Conservation (phyloP, 805 yeast species). For the Candida rishiriensis region DNA sequence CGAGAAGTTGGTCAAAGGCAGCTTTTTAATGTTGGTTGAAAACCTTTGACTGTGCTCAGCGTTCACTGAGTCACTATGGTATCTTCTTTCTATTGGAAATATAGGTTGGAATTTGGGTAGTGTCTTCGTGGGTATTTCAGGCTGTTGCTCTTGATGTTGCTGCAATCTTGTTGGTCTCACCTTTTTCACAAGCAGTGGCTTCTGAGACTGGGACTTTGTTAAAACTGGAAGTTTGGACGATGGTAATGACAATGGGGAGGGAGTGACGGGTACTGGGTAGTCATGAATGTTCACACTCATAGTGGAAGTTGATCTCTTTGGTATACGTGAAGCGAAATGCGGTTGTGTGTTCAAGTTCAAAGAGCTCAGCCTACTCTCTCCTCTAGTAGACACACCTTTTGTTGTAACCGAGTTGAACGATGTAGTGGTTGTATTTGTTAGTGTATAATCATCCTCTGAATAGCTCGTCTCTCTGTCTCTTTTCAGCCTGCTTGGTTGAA, state of each 20-base stretch:
- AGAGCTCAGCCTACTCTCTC: constrained; percentile 11
- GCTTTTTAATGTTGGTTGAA: constrained; percentile 2
- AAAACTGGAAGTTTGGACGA: constrained; percentile 1
- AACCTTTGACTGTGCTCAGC: background rate
- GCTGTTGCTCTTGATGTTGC: constrained; percentile 4
- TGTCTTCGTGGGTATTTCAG: constrained; percentile 1
- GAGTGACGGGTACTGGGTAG: constrained; percentile 1
- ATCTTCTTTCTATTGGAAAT: background rate
- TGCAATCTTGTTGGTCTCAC: background rate
- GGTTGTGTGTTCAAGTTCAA: constrained; percentile 14
- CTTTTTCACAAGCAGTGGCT: background rate
- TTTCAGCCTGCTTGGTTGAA: constrained; percentile 3
- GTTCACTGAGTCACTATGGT: background rate
- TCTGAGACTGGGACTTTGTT: background rate
- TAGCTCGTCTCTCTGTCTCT: constrained; percentile 8
- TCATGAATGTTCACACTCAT: constrained; percentile 8
- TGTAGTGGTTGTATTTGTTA: background rate
- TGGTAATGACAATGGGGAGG: constrained; percentile 1
- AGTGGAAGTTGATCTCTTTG: constrained; percentile 19
- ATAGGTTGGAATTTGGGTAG: background rate
- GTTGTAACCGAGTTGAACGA: background rate
- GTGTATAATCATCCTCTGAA: constrained; percentile 2
- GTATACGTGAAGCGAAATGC: constrained; percentile 21
- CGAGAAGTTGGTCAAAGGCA: constrained; percentile 5
- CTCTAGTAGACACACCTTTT: constrained; percentile 4